Evolutionary conservation across 2,329 filamentous ascomycete genomes (phyloP).

Genomic region (Scortechinia acanthostroma): DNA sequence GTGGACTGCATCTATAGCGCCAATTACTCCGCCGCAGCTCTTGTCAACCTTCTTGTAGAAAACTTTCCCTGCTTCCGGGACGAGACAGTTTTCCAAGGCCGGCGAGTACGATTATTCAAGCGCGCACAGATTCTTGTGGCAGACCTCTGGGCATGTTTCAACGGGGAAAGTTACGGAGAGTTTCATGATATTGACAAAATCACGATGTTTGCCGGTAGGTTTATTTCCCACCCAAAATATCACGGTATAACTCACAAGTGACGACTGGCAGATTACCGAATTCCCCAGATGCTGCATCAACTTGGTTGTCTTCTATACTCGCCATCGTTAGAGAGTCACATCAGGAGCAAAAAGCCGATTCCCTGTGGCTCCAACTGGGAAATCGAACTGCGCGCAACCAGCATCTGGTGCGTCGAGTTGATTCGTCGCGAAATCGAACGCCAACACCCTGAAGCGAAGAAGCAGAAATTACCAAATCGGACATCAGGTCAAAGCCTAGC

Average conservation of each 20-base stretch:
- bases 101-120: conserved; percentile 59
- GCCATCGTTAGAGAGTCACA: conserved; percentile 51
- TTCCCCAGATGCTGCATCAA: conserved; percentile 65
- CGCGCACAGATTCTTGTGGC: conserved; percentile 69
- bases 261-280: conserved; percentile 44
- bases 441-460: conserved; percentile 41
- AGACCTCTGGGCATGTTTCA: conserved; percentile 71
- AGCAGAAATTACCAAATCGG: neutral
- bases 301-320: conserved; percentile 61
- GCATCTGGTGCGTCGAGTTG: conserved; percentile 68
- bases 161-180: conserved; percentile 51
- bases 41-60: conserved; percentile 60
- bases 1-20: conserved; percentile 51
- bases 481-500: neutral
- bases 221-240: neutral
- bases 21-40: conserved; percentile 51
- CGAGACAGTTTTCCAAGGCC: conserved; percentile 50
- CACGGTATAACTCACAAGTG: neutral
- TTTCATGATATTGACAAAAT: conserved; percentile 67
- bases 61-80: conserved; percentile 64
- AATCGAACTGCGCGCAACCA: conserved; percentile 55
- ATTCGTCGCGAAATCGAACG: conserved; percentile 55
- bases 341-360: conserved; percentile 43
- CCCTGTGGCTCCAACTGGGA: conserved; percentile 57
- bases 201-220: conserved; percentile 61